Base-by-base conservation (phyloP, 345 rosid species). In the Boechera divaricarpa region DNA sequence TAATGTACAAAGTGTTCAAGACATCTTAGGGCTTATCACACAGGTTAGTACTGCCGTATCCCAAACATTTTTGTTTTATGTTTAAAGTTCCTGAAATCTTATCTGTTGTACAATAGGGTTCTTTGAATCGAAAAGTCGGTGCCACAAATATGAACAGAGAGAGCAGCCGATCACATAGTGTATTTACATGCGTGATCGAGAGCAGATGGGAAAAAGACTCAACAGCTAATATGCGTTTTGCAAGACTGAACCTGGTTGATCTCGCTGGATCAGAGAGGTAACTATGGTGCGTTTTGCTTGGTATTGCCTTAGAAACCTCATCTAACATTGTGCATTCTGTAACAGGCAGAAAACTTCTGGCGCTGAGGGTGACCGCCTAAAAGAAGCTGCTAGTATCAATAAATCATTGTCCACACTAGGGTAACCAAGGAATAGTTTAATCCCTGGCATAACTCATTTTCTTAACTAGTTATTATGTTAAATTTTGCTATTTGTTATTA, bases 201-300 rank as follows among this genome's bases (percentile, higher is more conserved):
- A 92, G 98, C 78, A 85, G 86, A 59, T 91, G 99, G 99, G 98
- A 95, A 80, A 95, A 87, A 53, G 96, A 92, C 82, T 89, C 98
- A 58, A 73, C 94, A 74, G 84, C 92, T 56, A 92, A 92, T 79
- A 74, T 89, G 71, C 83, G 99, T 77, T 95, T 91, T 86, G 97
- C 98, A 49, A 91, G 96, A 83, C 73, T 95, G 69, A 95, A 92
- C 84, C 85, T 95, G 48, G 94, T 91, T 74, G 98, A 95, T 77
- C 98, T 95, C 24, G 98, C 98, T 24, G 98, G 98, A 63, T 95
- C 98, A 63, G 99, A 95, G 81, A 92, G 97, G 98, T 88, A 67
- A 54, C 16, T 52, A 76, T 65, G 68, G 51, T 51, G 68, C 53
- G 3, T 64, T 9, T 64, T 9, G 64, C 45, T 32, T 62, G 70